A percentile compares a stretch with the other conserved stretches of the same genome.
Conservation (phyloP, 2,329 filamentous ascomycete genomes). For the Clathrospora elynae region DNA sequence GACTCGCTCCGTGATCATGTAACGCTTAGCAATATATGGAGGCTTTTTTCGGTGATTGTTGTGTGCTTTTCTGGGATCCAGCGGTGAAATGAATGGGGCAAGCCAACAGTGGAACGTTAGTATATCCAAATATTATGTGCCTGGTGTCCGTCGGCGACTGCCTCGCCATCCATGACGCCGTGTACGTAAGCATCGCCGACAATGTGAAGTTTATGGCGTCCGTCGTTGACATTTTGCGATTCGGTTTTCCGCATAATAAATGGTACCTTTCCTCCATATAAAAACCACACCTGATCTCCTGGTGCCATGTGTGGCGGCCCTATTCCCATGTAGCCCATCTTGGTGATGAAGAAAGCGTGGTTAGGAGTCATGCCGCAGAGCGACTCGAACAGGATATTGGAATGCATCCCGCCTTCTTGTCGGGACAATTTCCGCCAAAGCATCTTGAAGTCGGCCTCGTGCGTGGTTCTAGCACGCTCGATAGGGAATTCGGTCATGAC, state of each 20-base stretch:
- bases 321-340: constrained; percentile 23
- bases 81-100: too few species aligned
- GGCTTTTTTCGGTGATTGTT: too few species aligned
- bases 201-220: background rate
- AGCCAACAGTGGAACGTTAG: too few species aligned
- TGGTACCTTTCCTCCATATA: constrained; percentile 24
- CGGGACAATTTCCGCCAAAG: background rate
- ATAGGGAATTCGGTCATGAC: constrained; percentile 19
- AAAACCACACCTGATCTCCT: constrained; percentile 22
- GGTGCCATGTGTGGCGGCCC: constrained; percentile 13
- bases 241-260: constrained; percentile 13
- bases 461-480: background rate
- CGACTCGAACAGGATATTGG: constrained; percentile 2
- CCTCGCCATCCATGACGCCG: constrained; percentile 28
- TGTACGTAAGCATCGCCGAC: constrained; percentile 24
- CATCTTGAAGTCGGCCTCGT: background rate
- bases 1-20: too few species aligned
- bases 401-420: background rate
- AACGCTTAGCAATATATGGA: too few species aligned
- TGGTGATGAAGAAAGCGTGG: constrained; percentile 22
- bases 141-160: background rate
- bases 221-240: background rate
- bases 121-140: background rate
- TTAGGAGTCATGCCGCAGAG: constrained; percentile 5
- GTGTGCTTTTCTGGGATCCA: too few species aligned